phyloP scores from a whole-genome alignment of 306 rosid species.

The Cucurbita ficifolia region DNA sequence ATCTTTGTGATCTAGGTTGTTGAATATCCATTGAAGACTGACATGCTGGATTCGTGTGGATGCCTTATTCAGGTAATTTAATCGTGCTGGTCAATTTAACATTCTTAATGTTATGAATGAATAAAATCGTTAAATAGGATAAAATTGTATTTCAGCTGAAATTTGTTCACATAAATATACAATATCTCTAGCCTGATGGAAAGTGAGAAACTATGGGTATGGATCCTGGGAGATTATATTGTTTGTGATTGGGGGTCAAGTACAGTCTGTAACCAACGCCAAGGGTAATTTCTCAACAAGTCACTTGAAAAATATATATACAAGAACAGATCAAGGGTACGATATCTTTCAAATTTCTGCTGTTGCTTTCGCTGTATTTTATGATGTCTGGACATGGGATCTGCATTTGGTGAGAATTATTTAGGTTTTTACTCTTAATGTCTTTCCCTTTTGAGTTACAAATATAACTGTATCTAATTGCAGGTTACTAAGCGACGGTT shows the following conservation, averaged over 20 bases:
- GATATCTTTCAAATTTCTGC: neutral
- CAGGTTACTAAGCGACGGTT: conserved; percentile 82
- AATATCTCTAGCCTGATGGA: neutral
- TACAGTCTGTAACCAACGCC: neutral
- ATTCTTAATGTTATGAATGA: neutral
- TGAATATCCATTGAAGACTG: conserved; percentile 74
- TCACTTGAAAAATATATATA: neutral
- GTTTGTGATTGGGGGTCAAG: neutral
- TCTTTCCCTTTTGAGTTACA: conserved; percentile 9
- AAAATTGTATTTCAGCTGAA: neutral
- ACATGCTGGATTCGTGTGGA: conserved; percentile 74
- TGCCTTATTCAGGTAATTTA: conserved; percentile 63
- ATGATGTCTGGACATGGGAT: neutral
- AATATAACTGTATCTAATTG: conserved; percentile 1
- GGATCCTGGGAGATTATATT: neutral
- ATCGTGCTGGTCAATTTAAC: neutral
- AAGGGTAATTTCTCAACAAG: neutral
- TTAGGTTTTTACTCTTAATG: neutral
- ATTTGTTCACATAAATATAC: neutral
- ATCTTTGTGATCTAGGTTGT: conserved; percentile 43
- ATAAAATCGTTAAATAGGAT: neutral
- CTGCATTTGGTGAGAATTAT: neutral
- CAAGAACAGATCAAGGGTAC: neutral
- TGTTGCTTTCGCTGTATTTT: neutral
- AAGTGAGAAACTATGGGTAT: neutral